A percentile compares a stretch with the other conserved stretches of the same genome.
Evolutionary conservation across 192 early-diverging fungal species (phyloP).

Genomic region (Backusella circina): DNA sequence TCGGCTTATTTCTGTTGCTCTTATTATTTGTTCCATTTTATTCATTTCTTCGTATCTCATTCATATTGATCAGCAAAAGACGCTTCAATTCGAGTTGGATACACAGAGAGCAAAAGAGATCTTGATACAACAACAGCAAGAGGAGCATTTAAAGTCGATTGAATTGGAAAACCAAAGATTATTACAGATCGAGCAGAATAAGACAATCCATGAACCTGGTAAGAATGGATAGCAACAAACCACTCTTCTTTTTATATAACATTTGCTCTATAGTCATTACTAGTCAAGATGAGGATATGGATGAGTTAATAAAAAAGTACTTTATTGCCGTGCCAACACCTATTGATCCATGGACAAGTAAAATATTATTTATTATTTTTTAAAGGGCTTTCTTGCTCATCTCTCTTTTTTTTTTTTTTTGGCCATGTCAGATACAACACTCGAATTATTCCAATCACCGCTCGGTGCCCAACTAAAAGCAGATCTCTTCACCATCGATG

Average conservation of each 20-base stretch:
- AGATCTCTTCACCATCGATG: conserved; percentile 23
- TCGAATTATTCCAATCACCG: conserved; percentile 28
- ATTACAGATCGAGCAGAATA: background rate
- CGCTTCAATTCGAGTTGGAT: background rate
- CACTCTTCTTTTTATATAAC: background rate
- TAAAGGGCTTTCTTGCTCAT: no score
- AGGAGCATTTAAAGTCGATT: background rate
- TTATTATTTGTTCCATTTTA: background rate
- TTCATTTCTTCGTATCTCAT: background rate
- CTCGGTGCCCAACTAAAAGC: conserved; percentile 31
- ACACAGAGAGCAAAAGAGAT: background rate
- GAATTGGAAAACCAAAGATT: background rate
- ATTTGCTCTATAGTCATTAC: background rate
- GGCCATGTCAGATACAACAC: conserved; percentile 27
- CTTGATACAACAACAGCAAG: background rate
- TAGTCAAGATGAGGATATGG: background rate
- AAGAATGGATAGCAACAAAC: background rate
- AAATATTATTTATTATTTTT: background rate
- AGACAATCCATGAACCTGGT: background rate
- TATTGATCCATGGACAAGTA: conserved; percentile 38
- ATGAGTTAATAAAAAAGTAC: conserved; percentile 18
- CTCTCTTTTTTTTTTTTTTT: background rate
- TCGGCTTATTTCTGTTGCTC: conserved; percentile 1
- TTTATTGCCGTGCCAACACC: conserved; percentile 42
- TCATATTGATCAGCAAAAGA: background rate